phyloP scores from a whole-genome alignment of 371 early-diverging fungal genomes.

The Mortierella sp. region DNA sequence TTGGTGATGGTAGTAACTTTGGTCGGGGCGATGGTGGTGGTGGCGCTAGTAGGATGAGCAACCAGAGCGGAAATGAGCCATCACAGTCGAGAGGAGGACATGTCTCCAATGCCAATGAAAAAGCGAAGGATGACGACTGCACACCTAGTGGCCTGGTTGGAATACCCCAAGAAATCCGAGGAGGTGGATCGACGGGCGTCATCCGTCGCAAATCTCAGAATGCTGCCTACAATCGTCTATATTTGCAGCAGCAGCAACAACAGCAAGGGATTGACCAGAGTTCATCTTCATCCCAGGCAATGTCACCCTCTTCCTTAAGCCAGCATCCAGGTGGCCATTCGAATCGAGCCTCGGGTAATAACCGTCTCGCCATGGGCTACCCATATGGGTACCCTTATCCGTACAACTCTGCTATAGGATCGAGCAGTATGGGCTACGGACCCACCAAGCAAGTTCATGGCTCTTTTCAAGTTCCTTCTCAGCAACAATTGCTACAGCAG shows the following conservation, averaged over 20 bases:
- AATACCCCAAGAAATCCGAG: constrained; percentile 20
- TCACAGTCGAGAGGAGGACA: not conserved
- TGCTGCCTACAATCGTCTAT: not conserved
- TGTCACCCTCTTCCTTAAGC: not conserved
- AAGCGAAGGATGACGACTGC: constrained; percentile 17
- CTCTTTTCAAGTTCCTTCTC: not conserved
- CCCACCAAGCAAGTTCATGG: not conserved
- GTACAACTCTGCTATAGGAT: not conserved
- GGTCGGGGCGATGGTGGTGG: not conserved
- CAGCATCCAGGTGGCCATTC: not conserved
- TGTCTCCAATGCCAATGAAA: not conserved
- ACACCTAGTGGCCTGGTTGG: constrained; percentile 43
- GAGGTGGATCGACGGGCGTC: not conserved
- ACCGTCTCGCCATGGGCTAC: constrained; percentile 18
- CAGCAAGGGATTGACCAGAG: not conserved
- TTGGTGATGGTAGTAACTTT: not conserved
- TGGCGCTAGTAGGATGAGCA: not conserved
- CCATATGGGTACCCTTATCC: constrained; percentile 15
- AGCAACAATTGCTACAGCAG: not conserved
- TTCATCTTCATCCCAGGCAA: not conserved
- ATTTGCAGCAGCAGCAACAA: constrained; percentile 7
- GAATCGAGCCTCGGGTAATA: not conserved
- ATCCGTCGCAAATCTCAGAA: not conserved
- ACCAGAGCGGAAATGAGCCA: not conserved
- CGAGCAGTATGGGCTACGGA: not conserved